Percentiles rank a stretch among this genome's conserved stretches.
Conservation (phyloP, 2,329 filamentous ascomycete species). For the Xylaria sp. region DNA sequence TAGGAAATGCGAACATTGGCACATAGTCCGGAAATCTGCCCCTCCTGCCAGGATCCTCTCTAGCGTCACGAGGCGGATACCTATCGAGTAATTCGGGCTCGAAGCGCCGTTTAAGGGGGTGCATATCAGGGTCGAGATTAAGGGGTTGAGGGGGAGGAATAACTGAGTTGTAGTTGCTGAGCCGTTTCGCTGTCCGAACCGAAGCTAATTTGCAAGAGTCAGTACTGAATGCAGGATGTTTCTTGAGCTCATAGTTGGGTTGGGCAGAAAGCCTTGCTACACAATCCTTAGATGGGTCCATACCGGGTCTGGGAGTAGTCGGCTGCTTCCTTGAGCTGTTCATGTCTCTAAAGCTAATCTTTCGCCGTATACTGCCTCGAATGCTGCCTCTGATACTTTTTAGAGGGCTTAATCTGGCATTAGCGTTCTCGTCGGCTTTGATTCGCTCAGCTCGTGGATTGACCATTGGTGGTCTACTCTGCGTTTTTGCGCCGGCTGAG, state of each 20-base stretch:
- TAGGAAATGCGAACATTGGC: slow-evolving; percentile 99
- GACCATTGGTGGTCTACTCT: slow-evolving; percentile 76
- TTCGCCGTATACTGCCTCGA: slow-evolving; percentile 88
- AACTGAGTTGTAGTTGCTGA: slow-evolving; percentile 98
- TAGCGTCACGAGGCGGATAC: slow-evolving; percentile 85
- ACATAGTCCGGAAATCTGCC: slow-evolving; percentile 96
- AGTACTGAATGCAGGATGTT: slow-evolving; percentile 45
- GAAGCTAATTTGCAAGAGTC: slow-evolving; percentile 59
- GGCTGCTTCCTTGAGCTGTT: slow-evolving; percentile 92
- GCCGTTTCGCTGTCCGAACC: slow-evolving; percentile 81
- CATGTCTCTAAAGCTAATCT: slow-evolving; percentile 94
- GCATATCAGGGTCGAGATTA: slow-evolving; percentile 90
- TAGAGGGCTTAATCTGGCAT: slow-evolving; percentile 65
- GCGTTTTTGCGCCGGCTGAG: slow-evolving; percentile 81
- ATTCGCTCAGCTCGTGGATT: slow-evolving; percentile 86
- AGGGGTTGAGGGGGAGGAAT: slow-evolving; percentile 94
- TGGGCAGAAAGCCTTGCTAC: slow-evolving; percentile 42
- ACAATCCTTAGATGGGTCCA: slow-evolving; percentile 53
- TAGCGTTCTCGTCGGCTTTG: slow-evolving; percentile 73
- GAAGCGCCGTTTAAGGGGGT: slow-evolving; percentile 91
- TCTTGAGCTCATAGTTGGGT: slow-evolving; percentile 42
- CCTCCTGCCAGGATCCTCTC: slow-evolving; percentile 81
- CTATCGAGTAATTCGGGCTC: slow-evolving; percentile 96
- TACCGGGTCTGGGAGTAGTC: slow-evolving; percentile 78
- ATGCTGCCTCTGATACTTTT: slow-evolving; percentile 70